Conservation (phyloP, 225 moss, liverwort and hornwort species). For the Ulota crispa region DNA sequence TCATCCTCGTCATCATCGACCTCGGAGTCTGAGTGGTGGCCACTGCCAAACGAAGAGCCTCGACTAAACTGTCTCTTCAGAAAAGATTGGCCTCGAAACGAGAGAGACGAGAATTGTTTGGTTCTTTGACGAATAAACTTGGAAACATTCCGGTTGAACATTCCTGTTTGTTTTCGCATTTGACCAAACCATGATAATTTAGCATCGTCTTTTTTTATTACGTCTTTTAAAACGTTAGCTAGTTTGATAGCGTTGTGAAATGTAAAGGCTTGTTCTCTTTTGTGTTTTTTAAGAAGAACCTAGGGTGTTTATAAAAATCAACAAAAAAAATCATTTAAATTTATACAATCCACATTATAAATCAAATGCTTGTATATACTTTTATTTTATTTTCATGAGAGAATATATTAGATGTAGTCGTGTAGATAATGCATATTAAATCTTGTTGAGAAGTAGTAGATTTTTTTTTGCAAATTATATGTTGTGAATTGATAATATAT, state of each 20-base stretch:
- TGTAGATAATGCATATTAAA: no score
- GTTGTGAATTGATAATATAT: no score
- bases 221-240: conserved; percentile 75
- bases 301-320: background rate
- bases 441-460: no score
- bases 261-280: conserved; percentile 60
- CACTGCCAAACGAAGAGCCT: conserved; percentile 19
- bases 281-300: conserved; percentile 75
- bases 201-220: conserved; percentile 71
- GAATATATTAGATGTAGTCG: background rate
- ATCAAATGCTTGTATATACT: no score
- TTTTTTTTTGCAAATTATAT: no score
- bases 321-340: background rate
- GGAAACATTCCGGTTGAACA: conserved; percentile 12
- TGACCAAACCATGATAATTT: conserved; percentile 68
- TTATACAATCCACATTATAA: background rate
- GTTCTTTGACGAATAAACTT: conserved; percentile 37
- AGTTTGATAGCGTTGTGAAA: conserved; percentile 74
- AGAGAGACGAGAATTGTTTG: conserved; percentile 26
- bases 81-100: conserved; percentile 27
- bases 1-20: conserved; percentile 25
- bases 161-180: conserved; percentile 24
- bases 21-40: conserved; percentile 1
- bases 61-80: conserved; percentile 30
- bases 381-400: background rate